phyloP scores from a whole-genome alignment of 805 yeast species.

The Kluyveromyces wickerhamii region DNA sequence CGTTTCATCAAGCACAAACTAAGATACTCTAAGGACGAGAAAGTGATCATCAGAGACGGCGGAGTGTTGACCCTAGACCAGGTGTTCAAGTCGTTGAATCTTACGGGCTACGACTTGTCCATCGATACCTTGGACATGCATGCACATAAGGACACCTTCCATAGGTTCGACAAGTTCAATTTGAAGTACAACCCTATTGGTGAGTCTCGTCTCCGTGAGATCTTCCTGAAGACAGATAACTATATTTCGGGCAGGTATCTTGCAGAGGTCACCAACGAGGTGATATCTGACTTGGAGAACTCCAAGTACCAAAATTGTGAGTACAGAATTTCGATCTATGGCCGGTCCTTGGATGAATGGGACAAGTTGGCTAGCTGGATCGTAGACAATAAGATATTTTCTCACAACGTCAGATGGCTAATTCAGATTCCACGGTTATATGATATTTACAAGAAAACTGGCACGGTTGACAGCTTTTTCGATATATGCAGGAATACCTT shows the following conservation, averaged over 20 bases:
- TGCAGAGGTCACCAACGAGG: conserved; percentile 92
- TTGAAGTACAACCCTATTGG: conserved; percentile 97
- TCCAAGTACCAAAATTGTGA: conserved; percentile 97
- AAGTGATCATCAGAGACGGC: conserved; percentile 90
- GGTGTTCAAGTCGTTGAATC: conserved; percentile 83
- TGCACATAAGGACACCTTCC: conserved; percentile 97
- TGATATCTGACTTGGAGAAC: conserved; percentile 85
- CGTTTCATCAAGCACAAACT: conserved; percentile 93
- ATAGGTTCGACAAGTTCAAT: conserved; percentile 94
- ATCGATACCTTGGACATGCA: conserved; percentile 99
- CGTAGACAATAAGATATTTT: conserved; percentile 80
- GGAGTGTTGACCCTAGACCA: conserved; percentile 76
- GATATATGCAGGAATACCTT: conserved; percentile 75
- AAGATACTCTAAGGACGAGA: conserved; percentile 77
- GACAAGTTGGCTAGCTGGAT: conserved; percentile 93
- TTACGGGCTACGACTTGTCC: conserved; percentile 90
- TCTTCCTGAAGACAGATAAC: conserved; percentile 91
- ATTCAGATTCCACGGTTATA: conserved; percentile 92
- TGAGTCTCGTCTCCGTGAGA: conserved; percentile 93
- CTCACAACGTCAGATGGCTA: conserved; percentile 95
- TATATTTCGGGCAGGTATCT: conserved; percentile 80
- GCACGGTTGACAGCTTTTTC: conserved; percentile 60
- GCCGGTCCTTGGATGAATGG: conserved; percentile 88
- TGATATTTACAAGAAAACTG: conserved; percentile 75
- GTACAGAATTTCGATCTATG: conserved; percentile 90